A percentile compares a stretch with the other conserved stretches of the same genome.
Conservation (phyloP, 2,329 filamentous ascomycete species). For the Lithohypha guttulata region DNA sequence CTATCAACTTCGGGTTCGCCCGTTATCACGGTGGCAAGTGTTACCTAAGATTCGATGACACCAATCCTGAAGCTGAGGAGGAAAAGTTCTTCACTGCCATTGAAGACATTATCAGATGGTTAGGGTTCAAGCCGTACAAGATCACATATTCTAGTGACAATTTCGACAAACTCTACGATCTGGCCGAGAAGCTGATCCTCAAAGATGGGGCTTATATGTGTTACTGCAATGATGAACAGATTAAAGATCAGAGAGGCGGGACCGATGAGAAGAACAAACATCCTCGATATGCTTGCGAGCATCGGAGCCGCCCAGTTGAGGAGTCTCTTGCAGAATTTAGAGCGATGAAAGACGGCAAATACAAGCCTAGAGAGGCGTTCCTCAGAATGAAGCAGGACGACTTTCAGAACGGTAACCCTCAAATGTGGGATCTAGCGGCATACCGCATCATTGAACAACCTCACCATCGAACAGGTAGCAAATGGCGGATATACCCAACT, state of each 20-base stretch:
- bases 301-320: constrained; percentile 64
- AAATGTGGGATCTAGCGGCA: constrained; percentile 93
- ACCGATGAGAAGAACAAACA: constrained; percentile 51
- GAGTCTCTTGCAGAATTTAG: constrained; percentile 74
- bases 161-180: constrained; percentile 76
- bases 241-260: constrained; percentile 79
- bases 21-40: constrained; percentile 67
- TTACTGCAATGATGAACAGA: constrained; percentile 64
- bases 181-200: constrained; percentile 73
- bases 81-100: constrained; percentile 85
- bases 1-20: constrained; percentile 93
- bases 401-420: constrained; percentile 68
- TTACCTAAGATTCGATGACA: constrained; percentile 80
- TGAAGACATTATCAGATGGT: constrained; percentile 74
- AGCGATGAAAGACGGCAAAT: constrained; percentile 84
- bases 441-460: constrained; percentile 68
- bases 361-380: constrained; percentile 71
- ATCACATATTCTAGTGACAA: constrained; percentile 87
- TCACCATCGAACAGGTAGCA: constrained; percentile 67
- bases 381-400: constrained; percentile 91
- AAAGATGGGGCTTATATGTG: constrained; percentile 69
- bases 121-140: constrained; percentile 67
- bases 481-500: constrained; percentile 90
- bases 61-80: constrained; percentile 87
- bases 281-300: constrained; percentile 66